These are phyloP conservation scores for Gamsiella multidivaricata DNA, from an alignment of 192 early-diverging fungal species.

Conservation along the genomic window DNA sequence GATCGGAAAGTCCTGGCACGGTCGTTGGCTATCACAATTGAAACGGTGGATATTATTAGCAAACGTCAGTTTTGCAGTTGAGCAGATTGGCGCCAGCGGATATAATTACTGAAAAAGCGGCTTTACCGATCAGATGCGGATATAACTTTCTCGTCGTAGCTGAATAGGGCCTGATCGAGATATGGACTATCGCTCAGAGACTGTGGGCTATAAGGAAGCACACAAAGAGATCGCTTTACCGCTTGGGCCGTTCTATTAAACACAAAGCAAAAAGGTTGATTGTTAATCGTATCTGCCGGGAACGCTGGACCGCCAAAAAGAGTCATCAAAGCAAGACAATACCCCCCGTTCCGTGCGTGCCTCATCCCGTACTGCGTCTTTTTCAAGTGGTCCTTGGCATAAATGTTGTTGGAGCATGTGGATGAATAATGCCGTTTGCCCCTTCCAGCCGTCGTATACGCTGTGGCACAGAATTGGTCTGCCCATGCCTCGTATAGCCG, in stretches of 20 bases:
- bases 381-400: conserved; percentile 65
- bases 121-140: conserved; percentile 74
- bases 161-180: conserved; percentile 71
- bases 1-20: conserved; percentile 63
- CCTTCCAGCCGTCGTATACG: conserved; percentile 45
- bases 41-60: background rate
- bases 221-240: conserved; percentile 66
- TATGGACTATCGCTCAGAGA: conserved; percentile 73
- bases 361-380: conserved; percentile 66
- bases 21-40: conserved; percentile 56
- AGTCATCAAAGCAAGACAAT: conserved; percentile 10
- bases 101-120: too few relatives aligned
- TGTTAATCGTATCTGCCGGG: background rate
- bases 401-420: conserved; percentile 65
- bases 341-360: conserved; percentile 82
- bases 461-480: conserved; percentile 57
- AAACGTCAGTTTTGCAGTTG: background rate
- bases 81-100: too few relatives aligned
- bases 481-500: conserved; percentile 61
- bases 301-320: background rate
- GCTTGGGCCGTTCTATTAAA: conserved; percentile 62
- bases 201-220: conserved; percentile 73
- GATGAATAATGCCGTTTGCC: conserved; percentile 53
- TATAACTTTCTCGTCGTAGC: conserved; percentile 75
- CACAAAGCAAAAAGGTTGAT: background rate